Evolutionary conservation across 2,329 filamentous ascomycete species (phyloP).

Genomic region (Tolypocladium endophyticum): DNA sequence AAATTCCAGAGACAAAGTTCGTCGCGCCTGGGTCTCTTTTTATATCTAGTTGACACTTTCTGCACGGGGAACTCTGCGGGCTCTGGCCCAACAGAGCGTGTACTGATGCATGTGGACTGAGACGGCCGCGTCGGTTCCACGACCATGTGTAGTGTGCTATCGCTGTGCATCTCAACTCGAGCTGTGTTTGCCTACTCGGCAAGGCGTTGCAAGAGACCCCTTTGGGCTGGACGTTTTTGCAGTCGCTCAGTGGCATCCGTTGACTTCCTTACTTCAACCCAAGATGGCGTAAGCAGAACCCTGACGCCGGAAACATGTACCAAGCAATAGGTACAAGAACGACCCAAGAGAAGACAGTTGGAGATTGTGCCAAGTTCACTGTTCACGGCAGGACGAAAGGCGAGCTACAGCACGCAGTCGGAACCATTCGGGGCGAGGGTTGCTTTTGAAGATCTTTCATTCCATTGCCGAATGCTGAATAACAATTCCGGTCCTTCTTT

Average conservation of each 20-base stretch:
- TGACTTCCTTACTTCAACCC: background rate
- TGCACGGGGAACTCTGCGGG: background rate
- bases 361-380: background rate
- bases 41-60: background rate
- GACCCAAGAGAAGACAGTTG: background rate
- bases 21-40: background rate
- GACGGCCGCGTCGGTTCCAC: background rate
- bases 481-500: constrained; percentile 21
- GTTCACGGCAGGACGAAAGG: background rate
- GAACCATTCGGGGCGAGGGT: background rate
- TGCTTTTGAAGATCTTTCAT: constrained; percentile 23
- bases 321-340: background rate
- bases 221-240: background rate
- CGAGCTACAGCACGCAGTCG: background rate
- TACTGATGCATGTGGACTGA: background rate
- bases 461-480: constrained; percentile 27
- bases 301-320: background rate
- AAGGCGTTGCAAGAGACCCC: background rate
- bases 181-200: background rate
- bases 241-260: background rate
- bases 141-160: background rate
- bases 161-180: background rate
- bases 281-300: background rate
- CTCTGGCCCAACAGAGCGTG: background rate
- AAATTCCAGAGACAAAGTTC: background rate